These are phyloP conservation scores for Talaromyces albobiverticillius DNA, from an alignment of 2,329 filamentous ascomycete genomes.

Conservation along the genomic window DNA sequence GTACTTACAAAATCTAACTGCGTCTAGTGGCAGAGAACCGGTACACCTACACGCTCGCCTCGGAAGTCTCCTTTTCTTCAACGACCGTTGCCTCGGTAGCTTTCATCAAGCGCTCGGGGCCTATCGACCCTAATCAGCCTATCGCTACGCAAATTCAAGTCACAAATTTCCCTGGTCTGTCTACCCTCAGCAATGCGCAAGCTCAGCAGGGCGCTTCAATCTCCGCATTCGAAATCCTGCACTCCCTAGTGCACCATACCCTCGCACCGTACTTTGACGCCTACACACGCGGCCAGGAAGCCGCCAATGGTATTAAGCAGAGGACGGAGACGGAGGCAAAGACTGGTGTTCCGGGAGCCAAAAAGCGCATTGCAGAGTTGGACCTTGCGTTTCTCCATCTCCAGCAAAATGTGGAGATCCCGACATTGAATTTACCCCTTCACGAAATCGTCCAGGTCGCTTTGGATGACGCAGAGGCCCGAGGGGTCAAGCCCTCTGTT, in stretches of 20 bases:
- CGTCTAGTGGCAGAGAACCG: conserved; percentile 28
- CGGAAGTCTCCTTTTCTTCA: conserved; percentile 72
- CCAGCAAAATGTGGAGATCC: conserved; percentile 97
- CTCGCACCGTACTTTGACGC: conserved; percentile 97
- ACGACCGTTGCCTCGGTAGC: conserved; percentile 83
- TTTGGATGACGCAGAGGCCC: conserved; percentile 70
- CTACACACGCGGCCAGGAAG: conserved; percentile 79
- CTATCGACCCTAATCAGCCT: conserved; percentile 78
- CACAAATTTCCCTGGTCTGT: conserved; percentile 83
- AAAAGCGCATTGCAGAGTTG: conserved; percentile 93
- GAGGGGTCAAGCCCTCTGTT: conserved; percentile 66
- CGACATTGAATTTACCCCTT: conserved; percentile 80
- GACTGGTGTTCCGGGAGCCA: conserved; percentile 93
- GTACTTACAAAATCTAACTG: no score
- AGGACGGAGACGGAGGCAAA: conserved; percentile 85
- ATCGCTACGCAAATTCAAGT: conserved; percentile 88
- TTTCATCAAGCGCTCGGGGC: conserved; percentile 82
- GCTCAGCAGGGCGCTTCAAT: conserved; percentile 69
- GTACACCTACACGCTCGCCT: conserved; percentile 76
- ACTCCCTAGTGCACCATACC: conserved; percentile 86
- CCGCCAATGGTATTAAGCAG: conserved; percentile 62
- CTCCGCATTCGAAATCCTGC: conserved; percentile 88
- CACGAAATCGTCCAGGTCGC: conserved; percentile 85
- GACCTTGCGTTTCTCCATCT: conserved; percentile 86
- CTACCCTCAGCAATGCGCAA: conserved; percentile 63